Conservation (phyloP, 2,329 filamentous ascomycete genomes). For the Hypomyces perniciosus region DNA sequence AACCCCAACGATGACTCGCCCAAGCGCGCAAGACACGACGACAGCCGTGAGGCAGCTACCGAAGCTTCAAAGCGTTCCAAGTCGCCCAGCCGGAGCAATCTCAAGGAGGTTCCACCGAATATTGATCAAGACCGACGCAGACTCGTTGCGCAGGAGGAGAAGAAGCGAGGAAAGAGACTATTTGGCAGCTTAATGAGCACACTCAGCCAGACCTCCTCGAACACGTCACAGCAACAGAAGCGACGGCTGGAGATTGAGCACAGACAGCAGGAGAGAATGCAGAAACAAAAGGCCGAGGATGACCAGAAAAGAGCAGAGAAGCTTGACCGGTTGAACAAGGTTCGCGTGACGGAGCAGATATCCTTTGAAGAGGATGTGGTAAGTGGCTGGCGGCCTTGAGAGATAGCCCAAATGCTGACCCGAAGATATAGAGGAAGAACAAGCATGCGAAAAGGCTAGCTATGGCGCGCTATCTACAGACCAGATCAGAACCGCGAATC, state of each 20-base stretch:
- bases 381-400: slow-evolving; percentile 29
- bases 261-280: slow-evolving; percentile 70
- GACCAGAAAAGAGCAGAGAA: slow-evolving; percentile 61
- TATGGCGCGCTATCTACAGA: slow-evolving; percentile 67
- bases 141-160: slow-evolving; percentile 58
- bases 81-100: not conserved
- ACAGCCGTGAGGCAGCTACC: slow-evolving; percentile 10
- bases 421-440: slow-evolving; percentile 60
- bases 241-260: slow-evolving; percentile 75
- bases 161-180: slow-evolving; percentile 74
- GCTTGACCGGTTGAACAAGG: slow-evolving; percentile 53
- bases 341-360: slow-evolving; percentile 64
- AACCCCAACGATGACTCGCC: slow-evolving; percentile 15
- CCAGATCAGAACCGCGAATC: slow-evolving; percentile 63
- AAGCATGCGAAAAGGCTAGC: slow-evolving; percentile 67
- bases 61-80: not conserved
- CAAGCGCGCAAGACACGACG: slow-evolving; percentile 23
- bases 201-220: slow-evolving; percentile 62
- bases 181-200: slow-evolving; percentile 79
- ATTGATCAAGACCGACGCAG: slow-evolving; percentile 16
- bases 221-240: slow-evolving; percentile 57
- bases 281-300: slow-evolving; percentile 66
- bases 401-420: slow-evolving; percentile 16
- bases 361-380: slow-evolving; percentile 73
- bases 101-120: not conserved